Evolutionary conservation across 2,329 filamentous ascomycete species (phyloP).

Genomic region (Stenocarpella maydis): DNA sequence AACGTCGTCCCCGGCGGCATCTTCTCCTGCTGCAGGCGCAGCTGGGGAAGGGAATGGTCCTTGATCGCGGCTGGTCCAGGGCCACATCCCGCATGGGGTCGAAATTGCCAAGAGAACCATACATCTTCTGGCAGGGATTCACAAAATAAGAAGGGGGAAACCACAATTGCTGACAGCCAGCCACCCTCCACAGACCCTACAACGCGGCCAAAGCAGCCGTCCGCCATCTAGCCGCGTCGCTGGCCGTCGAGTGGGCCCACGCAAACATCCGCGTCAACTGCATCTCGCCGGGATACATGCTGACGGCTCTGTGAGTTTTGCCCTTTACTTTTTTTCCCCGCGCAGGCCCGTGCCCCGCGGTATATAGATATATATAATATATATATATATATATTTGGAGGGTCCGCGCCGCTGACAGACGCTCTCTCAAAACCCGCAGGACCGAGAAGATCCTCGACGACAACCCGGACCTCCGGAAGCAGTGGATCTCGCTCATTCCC

Average conservation of each 20-base stretch:
- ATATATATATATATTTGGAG: no score
- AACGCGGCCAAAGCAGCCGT: conserved; percentile 94
- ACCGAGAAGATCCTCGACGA: conserved; percentile 95
- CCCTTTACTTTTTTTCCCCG: not conserved
- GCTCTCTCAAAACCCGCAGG: conserved; percentile 53
- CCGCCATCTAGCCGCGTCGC: conserved; percentile 82
- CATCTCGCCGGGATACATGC: conserved; percentile 95
- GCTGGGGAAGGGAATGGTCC: not conserved
- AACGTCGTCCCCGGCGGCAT: not conserved
- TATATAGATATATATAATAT: no score
- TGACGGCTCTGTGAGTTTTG: conserved; percentile 81
- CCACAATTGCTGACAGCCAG: not conserved
- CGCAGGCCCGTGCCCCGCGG: not conserved
- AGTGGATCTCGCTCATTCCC: conserved; percentile 93
- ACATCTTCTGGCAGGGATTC: not conserved
- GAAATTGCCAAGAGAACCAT: not conserved
- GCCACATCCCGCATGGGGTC: not conserved
- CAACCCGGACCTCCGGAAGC: conserved; percentile 85
- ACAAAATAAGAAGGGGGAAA: no score
- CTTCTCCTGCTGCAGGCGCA: not conserved
- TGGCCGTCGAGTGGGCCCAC: conserved; percentile 94
- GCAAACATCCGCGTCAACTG: conserved; percentile 92
- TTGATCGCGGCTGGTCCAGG: conserved; percentile 9
- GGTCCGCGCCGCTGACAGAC: no score
- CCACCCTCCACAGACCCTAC: conserved; percentile 68